Conservation (phyloP, 495 filamentous ascomycete species). For the Thermothielavioides terrestris region DNA sequence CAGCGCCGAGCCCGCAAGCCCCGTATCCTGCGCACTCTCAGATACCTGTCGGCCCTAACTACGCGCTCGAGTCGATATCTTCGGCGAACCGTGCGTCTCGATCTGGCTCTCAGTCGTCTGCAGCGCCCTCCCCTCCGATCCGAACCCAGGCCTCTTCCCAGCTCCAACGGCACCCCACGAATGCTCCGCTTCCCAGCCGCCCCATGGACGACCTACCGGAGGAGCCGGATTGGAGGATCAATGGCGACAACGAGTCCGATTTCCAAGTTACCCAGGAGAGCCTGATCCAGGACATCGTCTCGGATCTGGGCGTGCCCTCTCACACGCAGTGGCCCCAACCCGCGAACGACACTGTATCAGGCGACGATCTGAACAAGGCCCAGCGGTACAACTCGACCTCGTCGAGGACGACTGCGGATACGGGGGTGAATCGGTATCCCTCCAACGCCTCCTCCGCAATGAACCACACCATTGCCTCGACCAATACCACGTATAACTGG, state of each 20-base stretch:
- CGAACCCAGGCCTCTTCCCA: constrained; percentile 25
- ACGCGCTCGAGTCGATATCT: constrained; percentile 35
- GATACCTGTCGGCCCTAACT: constrained; percentile 40
- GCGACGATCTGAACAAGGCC: constrained; percentile 36
- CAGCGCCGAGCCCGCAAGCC: constrained; percentile 28
- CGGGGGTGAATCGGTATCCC: constrained; percentile 32
- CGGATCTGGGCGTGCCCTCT: constrained; percentile 33
- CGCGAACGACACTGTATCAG: constrained; percentile 31
- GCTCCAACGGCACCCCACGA: constrained; percentile 45
- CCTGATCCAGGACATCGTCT: constrained; percentile 47
- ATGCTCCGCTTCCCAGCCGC: constrained; percentile 45
- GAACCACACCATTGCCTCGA: constrained; percentile 17
- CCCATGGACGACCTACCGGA: constrained; percentile 38
- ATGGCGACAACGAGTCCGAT: constrained; percentile 23
- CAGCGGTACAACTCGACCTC: constrained; percentile 44
- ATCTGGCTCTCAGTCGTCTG: constrained; percentile 36
- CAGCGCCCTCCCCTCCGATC: constrained; percentile 31
- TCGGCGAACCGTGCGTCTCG: constrained; percentile 33
- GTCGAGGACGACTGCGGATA: constrained; percentile 29
- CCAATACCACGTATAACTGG: constrained; percentile 29
- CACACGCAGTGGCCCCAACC: constrained; percentile 23
- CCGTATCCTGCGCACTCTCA: constrained; percentile 40
- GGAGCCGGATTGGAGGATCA: constrained; percentile 29
- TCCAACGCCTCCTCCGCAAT: constrained; percentile 42
- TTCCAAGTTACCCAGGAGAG: constrained; percentile 39